Base-by-base conservation (phyloP, 257 asterid species). In the Striga asiatica region DNA sequence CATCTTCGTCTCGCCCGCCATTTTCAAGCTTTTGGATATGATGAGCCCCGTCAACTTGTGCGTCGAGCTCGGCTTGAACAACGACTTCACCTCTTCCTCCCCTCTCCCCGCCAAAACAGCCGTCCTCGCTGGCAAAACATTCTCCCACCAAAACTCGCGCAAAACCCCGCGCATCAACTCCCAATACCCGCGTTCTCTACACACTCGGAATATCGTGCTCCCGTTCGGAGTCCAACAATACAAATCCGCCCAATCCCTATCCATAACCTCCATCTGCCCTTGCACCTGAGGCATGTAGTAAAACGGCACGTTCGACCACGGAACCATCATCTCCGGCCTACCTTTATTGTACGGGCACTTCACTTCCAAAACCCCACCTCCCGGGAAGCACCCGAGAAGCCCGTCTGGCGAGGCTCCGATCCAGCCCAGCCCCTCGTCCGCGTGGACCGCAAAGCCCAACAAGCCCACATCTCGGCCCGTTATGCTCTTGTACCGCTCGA, bases 271-370 rank as follows among this genome's bases (percentile, higher is more conserved):
- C 99, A 92, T 84, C 69, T 88, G 99, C 5, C 97, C 99, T 61
- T 88, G 99, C 66, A 88, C 84, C 34, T 92, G 99, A 67, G 99
- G 99, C 91, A 88, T 81, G 83, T 92, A 92, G 71, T 92, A 92
- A 66, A 76, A 88, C 2, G 97, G 97, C 78, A 92, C 63, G 17
- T 64, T 72, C 18, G 76, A 61, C 97, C 97, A 88, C 0, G 97
- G 97, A 66, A 88, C 61, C 66, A 83, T 88, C 16, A 31, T 65
- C 73, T 84, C 95, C 0, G 96, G 96, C 60, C 81, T 87, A 16
- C 98, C 98, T 65, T 81, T 91, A 76, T 91, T 91, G 60, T 56
- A 91, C 8, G 98, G 98, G 48, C 98, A 91, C 70, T 92, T 92
- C 28, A 92, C 98, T 74, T 92, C 98, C 2, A 92, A 79, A 66